Percentiles rank a stretch among this genome's conserved stretches.
Conservation (phyloP, 2,329 filamentous ascomycete species). For the Fusarium temperatum region DNA sequence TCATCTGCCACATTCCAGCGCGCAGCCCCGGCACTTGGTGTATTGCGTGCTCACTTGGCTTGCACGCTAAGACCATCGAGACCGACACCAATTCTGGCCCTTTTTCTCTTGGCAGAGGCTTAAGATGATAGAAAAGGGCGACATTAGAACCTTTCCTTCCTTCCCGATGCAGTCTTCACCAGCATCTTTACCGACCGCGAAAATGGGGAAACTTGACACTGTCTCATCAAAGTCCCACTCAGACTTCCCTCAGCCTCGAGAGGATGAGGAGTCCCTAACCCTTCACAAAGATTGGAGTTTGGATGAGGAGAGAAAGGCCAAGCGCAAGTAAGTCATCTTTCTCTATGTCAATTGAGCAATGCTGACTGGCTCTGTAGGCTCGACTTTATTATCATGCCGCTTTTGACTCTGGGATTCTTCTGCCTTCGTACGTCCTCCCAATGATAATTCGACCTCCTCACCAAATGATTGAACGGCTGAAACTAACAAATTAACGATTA, state of each 20-base stretch:
- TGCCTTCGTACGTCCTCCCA: constrained; percentile 48
- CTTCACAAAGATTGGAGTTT: constrained; percentile 46
- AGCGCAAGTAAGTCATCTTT: constrained; percentile 39
- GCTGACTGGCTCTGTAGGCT: constrained; percentile 37
- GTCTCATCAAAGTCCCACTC: constrained; percentile 13
- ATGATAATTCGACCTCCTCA: fast-evolving
- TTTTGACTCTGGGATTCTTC: constrained; percentile 54
- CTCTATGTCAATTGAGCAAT: background rate
- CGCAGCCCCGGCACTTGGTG: constrained; percentile 15
- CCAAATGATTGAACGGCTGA: too few species aligned
- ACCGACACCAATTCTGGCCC: background rate
- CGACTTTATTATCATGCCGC: constrained; percentile 54
- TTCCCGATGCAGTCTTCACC: background rate
- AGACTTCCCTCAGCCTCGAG: constrained; percentile 22
- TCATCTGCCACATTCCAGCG: background rate
- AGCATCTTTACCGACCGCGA: background rate
- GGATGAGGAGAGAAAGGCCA: constrained; percentile 50
- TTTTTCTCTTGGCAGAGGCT: background rate
- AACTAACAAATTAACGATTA: background rate
- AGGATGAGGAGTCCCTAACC: constrained; percentile 46
- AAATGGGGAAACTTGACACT: constrained; percentile 31
- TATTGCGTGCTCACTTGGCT: constrained; percentile 41
- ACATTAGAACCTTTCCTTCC: background rate
- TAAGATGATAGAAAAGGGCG: constrained; percentile 16
- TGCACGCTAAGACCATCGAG: constrained; percentile 19